Conservation (phyloP, 257 asterid species). For the Ligustrum vulgare region DNA sequence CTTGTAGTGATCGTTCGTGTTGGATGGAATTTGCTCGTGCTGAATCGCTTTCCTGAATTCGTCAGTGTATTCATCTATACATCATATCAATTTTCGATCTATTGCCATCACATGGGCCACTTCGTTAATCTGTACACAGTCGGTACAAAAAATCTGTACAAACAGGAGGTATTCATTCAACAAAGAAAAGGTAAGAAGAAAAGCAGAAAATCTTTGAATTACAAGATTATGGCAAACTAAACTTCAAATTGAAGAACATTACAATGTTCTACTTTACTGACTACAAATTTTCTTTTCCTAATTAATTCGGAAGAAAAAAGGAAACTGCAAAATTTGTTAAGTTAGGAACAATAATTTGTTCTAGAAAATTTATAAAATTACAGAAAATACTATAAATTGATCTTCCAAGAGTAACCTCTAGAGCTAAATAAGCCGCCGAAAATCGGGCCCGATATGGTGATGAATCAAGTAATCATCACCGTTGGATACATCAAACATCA, state of each 20-base stretch:
- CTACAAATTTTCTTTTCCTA: conserved; percentile 1
- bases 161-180: too few relatives aligned
- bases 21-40: too few relatives aligned
- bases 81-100: too few relatives aligned
- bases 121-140: too few relatives aligned
- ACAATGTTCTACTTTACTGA: conserved; percentile 22
- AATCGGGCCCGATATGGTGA: conserved; percentile 80
- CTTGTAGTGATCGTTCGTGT: too few relatives aligned
- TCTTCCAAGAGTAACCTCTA: neutral
- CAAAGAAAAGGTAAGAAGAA: neutral
- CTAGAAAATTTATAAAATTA: neutral
- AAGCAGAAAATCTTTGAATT: neutral
- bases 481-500: conserved; percentile 68
- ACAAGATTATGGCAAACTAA: too few relatives aligned
- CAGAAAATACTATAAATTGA: neutral
- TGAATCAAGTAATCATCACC: conserved; percentile 82
- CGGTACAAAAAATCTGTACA: too few relatives aligned
- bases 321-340: conserved; percentile 39
- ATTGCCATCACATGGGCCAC: too few relatives aligned
- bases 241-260: conserved; percentile 28
- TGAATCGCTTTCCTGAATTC: too few relatives aligned
- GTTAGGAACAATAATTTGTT: conserved; percentile 24
- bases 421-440: conserved; percentile 59
- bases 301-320: neutral
- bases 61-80: too few relatives aligned